Evolutionary conservation across 306 rosid species (phyloP), one percentile per base, ranked within the genome.

Genomic region (Fagus crenata): DNA sequence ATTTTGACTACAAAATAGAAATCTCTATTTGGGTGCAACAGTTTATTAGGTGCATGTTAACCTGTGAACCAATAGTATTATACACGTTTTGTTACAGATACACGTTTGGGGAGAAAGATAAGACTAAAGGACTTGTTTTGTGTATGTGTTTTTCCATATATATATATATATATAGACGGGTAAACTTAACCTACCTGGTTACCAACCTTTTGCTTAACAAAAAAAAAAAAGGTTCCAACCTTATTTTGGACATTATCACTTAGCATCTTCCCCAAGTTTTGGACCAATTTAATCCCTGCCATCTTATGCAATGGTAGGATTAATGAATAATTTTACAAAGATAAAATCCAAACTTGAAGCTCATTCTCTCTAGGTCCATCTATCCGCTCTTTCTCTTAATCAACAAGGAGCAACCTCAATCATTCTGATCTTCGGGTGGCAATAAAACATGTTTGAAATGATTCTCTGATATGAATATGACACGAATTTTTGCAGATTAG

Each of bases 1-100:
- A 13, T 54, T 31, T 78, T 68, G 64, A 60, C 53, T 37, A 56
- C 77, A 43, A 74, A 74, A 37, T 42, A 58, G 43, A 41, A 56
- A 64, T 77, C 42, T 58, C 35, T 55, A 15, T 55, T 18, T 55
- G 32, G 7, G 32, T 7, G n/a, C 33, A 1, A 55, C 11, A 18
- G 31, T 7, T 18, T 18, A 18, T 8, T 55, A 46, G 51, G 8
- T 46, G 51, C 14, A 46, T 46, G 51, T 9, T 9, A 46, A 46
- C 11, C 28, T 54, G 60, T 2, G 11, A 54, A 54, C 7, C 60
- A 1, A 6, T 54, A 54, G 60, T 53, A 53, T 53, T 53, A 53
- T 53, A 53, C 18, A 1, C 15, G 59, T 17, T 4, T 17, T 53
- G 22, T 9, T 0, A 46, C 51, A 46, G 51, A 46, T 46, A 46